Base-by-base conservation (phyloP, 73 alveolate species). In the Blepharisma stoltei region DNA sequence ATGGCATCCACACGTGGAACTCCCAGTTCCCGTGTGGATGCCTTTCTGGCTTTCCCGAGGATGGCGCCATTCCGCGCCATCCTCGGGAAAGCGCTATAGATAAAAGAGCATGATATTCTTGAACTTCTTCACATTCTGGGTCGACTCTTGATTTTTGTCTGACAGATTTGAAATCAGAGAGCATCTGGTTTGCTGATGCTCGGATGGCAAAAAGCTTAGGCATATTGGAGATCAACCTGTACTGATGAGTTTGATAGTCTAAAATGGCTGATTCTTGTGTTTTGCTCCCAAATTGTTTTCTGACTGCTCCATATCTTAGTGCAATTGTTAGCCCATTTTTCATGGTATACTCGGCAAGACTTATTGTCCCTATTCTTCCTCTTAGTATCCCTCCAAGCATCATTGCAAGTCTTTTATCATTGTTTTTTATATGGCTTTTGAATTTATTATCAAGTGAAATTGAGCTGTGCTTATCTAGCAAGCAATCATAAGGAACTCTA, bases 401-500 rank as follows among this genome's bases (percentile, higher is more conserved):
- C 18, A 60, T 60, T 4, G 46, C 73, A 20, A 60, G 46, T n/a
- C 73, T n/a, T 60, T 60, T 60, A 4, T 60, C 49, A 20, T 60
- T 60, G 4, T 60, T 88, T 90, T 45, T 92, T 86, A 68, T 83
- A 75, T 21, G 85, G 70, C 83, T 90, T 6, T 90, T 93, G 11
- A 23, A 93, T 53, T 84, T 55, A 25, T 95, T 95, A 18, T 85
- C 90, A 27, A 78, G 88, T 47, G 77, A 73, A 52, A 92, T 90
- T 45, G 69, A 21, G 18, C 89, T 83, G 80, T 78, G 86, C 55
- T 79, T 92, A 67, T 87, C 91, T 20, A 92, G 88, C 46, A 92
- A 70, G 69, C 82, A 80, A n/a, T 84, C 95, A 50, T 78, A 77
- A 4, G 94, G 93, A 44, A 92, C 83, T 83, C 94, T 83, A 50